Evolutionary conservation across 371 early-diverging fungal species (phyloP), one percentile per base, ranked within the genome.

Genomic region (Saksenaea vasiformis): DNA sequence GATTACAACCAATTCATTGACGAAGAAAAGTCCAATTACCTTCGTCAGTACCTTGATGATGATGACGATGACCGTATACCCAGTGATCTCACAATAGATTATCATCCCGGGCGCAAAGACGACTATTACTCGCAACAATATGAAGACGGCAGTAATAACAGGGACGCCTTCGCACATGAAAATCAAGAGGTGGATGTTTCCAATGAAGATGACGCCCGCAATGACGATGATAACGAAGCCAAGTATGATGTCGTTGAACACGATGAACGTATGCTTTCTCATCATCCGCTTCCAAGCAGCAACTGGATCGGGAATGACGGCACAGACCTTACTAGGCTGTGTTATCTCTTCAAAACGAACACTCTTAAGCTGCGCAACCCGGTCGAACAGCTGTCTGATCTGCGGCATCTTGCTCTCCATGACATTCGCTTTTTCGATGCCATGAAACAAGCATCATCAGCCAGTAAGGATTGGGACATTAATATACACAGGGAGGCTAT

Each of bases 291-390:
- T 15, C 10, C 44, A 44, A 44, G 19, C n/a, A 44, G 44, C 44
- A 44, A 7, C 44, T 44, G 44, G n/a, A 19, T 17, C 15, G 4
- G n/a, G 8, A n/a, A 14, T n/a, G 10, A 17, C n/a, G 44, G 22
- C n/a, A 44, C 44, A 17, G 19, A 58, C n/a, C 10, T 59, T 59
- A 26, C 47, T 59, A 13, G 17, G 34, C 13, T 59, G 22, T 59
- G 60, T 14, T 59, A 51, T n/a, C 34, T 3, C 3, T 44, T 59
- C 51, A 59, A 59, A 2, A 28, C 14, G 5, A 59, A 41, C 34
- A 59, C 44, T 7, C 60, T 59, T 8, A 59, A 59, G 60, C 26
- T 59, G 14, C 1, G 26, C 60, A 59, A 59, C 37, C 37, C 5
- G 37, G 37, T 37, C 8, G 37, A 37, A 37, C 13, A 37, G 13